Conservation (phyloP, 768 basidiomycete genomes). For the Leccinellum albellum region DNA sequence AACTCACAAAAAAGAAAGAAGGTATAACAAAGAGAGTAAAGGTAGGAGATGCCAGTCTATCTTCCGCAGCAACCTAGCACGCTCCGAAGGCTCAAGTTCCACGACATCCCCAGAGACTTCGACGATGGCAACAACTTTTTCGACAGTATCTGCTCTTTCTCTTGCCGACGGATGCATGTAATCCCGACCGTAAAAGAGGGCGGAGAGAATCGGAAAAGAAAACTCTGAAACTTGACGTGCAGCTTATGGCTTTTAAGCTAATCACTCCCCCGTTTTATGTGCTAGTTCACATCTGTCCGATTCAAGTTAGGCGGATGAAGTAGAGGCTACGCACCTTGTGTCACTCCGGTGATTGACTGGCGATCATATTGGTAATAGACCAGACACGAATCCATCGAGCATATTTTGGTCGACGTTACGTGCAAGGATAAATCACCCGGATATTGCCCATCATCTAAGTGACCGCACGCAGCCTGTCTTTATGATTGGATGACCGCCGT, state of each 20-base stretch:
- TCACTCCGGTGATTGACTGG: not conserved
- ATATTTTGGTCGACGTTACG: not conserved
- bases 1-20: constrained; percentile 20
- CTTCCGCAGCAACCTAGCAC: constrained; percentile 13
- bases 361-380: not conserved
- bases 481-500: not conserved
- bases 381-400: not conserved
- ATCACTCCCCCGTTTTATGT: not conserved
- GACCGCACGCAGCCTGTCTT: not conserved
- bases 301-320: not conserved
- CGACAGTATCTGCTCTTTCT: not conserved
- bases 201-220: not conserved
- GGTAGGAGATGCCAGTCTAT: constrained; percentile 21
- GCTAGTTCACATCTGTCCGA: not conserved
- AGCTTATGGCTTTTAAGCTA: not conserved
- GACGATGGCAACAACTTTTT: not conserved
- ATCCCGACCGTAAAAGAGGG: not conserved
- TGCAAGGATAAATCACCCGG: not conserved
- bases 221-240: not conserved
- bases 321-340: not conserved
- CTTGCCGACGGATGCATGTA: not conserved
- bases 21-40: constrained; percentile 12
- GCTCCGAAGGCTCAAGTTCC: not conserved
- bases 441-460: not conserved
- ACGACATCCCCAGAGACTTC: not conserved